Evolutionary conservation across 1,284 basidiomycete species (phyloP).

Genomic region (Apiotrichum akiyoshidainum): DNA sequence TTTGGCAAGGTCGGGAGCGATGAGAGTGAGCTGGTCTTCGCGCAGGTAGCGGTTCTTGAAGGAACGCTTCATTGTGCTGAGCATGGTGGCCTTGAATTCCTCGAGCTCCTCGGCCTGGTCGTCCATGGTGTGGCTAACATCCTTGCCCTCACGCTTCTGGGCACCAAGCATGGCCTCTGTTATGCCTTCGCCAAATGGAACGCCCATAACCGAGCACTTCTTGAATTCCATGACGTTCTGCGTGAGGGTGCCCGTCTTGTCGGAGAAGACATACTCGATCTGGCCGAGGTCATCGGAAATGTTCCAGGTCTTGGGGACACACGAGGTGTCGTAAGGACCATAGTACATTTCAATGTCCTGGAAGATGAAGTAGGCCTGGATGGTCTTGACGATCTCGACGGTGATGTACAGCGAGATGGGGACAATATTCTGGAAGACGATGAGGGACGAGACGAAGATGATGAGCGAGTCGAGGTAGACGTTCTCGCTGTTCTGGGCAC

Average conservation of each 20-base stretch:
- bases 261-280: conserved; percentile 96
- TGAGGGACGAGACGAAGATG: conserved; percentile 83
- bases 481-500: conserved; percentile 62
- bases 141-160: conserved; percentile 73
- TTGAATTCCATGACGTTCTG: conserved; percentile 99
- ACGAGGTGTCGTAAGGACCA: conserved; percentile 73
- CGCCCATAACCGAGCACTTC: conserved; percentile 82
- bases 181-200: conserved; percentile 84
- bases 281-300: conserved; percentile 96
- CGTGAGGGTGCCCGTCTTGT: conserved; percentile 95
- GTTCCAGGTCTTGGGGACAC: conserved; percentile 96
- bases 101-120: conserved; percentile 67
- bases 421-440: conserved; percentile 97
- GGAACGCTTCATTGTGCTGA: conserved; percentile 65
- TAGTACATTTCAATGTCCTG: conserved; percentile 98
- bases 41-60: conserved; percentile 91
- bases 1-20: conserved; percentile 77
- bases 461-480: conserved; percentile 74
- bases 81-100: conserved; percentile 71
- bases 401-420: conserved; percentile 97
- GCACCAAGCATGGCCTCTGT: conserved; percentile 94
- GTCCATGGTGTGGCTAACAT: conserved; percentile 62
- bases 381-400: conserved; percentile 94
- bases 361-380: conserved; percentile 96
- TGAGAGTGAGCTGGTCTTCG: conserved; percentile 76